A percentile compares a stretch with the other conserved stretches of the same genome.
Evolutionary conservation across 2,329 filamentous ascomycete genomes (phyloP).

Genomic region (Phyllosticta citriasiana): DNA sequence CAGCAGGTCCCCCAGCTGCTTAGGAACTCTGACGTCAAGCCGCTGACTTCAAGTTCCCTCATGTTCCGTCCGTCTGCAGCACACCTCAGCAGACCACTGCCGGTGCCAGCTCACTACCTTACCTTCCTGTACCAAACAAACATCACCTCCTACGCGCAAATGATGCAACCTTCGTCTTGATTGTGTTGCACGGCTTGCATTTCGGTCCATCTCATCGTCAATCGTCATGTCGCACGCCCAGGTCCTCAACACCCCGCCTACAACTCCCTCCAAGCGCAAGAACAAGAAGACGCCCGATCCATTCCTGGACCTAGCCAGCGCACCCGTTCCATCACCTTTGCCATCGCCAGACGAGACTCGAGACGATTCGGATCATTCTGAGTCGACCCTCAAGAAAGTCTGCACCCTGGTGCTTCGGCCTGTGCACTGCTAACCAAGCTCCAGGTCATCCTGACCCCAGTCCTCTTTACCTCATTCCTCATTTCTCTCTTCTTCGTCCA

Average conservation of each 20-base stretch:
- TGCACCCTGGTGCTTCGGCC: neutral
- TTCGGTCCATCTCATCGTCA: neutral
- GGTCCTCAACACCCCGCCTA: neutral
- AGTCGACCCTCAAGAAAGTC: conserved; percentile 20
- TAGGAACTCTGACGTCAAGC: neutral
- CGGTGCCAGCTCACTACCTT: neutral
- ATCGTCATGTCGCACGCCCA: neutral
- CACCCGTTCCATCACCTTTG: conserved; percentile 17
- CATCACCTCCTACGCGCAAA: neutral
- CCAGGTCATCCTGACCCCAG: conserved; percentile 47
- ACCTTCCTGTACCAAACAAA: neutral
- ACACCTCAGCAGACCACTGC: no score
- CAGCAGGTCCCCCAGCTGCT: neutral
- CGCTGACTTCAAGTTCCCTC: neutral
- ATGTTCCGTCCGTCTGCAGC: no score
- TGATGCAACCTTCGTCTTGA: neutral
- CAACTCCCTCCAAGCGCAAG: conserved; percentile 3
- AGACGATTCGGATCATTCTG: conserved; percentile 6
- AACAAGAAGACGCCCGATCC: conserved; percentile 15
- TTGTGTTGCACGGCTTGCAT: neutral
- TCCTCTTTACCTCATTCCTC: conserved; percentile 55
- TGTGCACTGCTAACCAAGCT: neutral
- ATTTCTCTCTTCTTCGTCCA: conserved; percentile 56
- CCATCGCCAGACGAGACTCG: conserved; percentile 15
- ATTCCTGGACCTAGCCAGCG: conserved; percentile 21